Conservation (phyloP, 2,329 filamentous ascomycete species). For the Colletotrichum filicis region DNA sequence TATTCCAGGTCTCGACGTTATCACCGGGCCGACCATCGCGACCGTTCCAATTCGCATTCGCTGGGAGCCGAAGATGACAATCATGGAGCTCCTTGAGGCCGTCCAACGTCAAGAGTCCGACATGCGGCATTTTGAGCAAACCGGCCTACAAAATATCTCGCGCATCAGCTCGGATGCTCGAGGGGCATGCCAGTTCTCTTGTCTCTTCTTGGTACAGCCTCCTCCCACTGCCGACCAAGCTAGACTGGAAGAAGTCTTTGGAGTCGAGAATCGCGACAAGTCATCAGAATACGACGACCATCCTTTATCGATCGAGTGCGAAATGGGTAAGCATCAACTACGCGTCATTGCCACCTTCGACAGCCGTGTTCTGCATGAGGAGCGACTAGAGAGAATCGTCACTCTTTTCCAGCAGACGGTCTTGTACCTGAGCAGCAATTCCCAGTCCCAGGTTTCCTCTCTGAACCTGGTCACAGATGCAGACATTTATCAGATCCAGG, state of each 20-base stretch:
- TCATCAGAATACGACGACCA: neutral
- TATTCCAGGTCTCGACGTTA: neutral
- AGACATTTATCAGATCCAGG: neutral
- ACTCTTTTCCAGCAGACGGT: neutral
- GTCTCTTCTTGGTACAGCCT: neutral
- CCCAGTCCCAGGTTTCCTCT: neutral
- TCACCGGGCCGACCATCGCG: neutral
- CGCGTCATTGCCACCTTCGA: neutral
- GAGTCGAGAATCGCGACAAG: neutral
- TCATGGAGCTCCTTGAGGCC: neutral
- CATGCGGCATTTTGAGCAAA: conserved; percentile 41
- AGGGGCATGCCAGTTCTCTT: neutral
- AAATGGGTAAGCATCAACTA: neutral
- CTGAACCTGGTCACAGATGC: neutral
- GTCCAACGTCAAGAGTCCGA: conserved; percentile 35
- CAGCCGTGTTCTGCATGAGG: neutral
- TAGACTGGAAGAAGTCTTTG: neutral
- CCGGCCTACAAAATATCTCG: conserved; percentile 41
- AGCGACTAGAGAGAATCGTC: neutral
- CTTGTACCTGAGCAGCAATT: neutral
- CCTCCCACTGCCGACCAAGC: neutral
- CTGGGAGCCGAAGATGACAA: neutral
- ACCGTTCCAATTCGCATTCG: neutral
- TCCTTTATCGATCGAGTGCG: neutral
- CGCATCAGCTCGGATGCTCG: neutral